These are phyloP conservation scores for Centella asiatica DNA, from an alignment of 129 eudicot genomes.

Conservation along the genomic window DNA sequence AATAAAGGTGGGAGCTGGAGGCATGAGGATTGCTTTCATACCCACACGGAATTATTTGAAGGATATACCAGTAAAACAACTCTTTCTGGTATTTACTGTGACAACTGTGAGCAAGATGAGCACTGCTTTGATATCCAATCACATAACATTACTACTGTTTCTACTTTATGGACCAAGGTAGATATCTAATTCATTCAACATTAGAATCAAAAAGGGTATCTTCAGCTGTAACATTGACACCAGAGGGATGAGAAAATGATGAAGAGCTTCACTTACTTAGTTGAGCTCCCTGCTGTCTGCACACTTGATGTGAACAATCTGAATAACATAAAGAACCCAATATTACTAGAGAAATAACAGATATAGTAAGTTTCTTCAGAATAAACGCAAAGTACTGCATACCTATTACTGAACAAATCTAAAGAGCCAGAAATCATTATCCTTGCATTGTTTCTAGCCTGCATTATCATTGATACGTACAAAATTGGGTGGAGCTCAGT, in stretches of 20 bases:
- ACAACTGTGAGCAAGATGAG: too few species aligned
- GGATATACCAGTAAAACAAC: not conserved
- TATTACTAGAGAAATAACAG: conserved; percentile 6
- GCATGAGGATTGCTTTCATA: too few species aligned
- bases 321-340: conserved; percentile 17
- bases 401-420: conserved; percentile 77
- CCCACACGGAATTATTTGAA: too few species aligned
- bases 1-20: too few species aligned
- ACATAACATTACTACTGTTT: not conserved
- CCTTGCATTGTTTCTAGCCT: conserved; percentile 97
- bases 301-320: conserved; percentile 79
- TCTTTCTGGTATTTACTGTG: not conserved
- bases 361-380: not conserved
- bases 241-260: not conserved
- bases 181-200: too few species aligned
- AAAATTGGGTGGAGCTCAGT: not conserved
- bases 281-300: conserved; percentile 76
- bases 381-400: conserved; percentile 16
- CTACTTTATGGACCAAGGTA: not conserved
- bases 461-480: conserved; percentile 15
- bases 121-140: not conserved
- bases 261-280: conserved; percentile 36
- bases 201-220: not conserved
- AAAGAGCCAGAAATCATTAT: conserved; percentile 73
- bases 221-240: not conserved